These are phyloP conservation scores for Coniferiporia weirii DNA, from an alignment of 1,284 basidiomycete species.

Conservation along the genomic window DNA sequence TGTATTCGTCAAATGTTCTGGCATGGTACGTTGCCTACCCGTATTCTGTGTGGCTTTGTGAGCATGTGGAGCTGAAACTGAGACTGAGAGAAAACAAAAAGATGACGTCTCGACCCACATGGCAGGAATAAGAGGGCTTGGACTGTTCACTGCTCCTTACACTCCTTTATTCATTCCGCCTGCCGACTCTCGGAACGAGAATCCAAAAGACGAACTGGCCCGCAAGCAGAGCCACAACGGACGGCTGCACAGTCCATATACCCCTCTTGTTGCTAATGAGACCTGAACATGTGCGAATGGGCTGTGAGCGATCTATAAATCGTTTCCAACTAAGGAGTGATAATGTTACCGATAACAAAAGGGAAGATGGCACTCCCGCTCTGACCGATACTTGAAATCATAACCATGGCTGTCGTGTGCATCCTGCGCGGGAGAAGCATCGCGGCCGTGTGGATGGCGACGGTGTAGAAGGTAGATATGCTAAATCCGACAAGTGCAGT, in stretches of 20 bases:
- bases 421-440: slow-evolving; percentile 29
- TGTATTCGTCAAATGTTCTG: too few relatives aligned
- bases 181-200: not conserved
- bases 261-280: slow-evolving; percentile 31
- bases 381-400: slow-evolving; percentile 31
- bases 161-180: slow-evolving; percentile 10
- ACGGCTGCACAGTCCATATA: slow-evolving; percentile 28
- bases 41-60: too few relatives aligned
- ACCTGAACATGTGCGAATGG: not conserved
- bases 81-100: too few relatives aligned
- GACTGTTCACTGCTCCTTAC: not conserved
- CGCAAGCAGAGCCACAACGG: slow-evolving; percentile 14
- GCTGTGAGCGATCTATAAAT: not conserved
- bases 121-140: not conserved
- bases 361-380: slow-evolving; percentile 32
- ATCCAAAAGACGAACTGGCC: slow-evolving; percentile 7
- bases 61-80: too few relatives aligned
- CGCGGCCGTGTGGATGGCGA: slow-evolving; percentile 29
- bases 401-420: slow-evolving; percentile 31
- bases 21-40: too few relatives aligned
- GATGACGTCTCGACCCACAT: too few relatives aligned
- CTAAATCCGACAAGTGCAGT: slow-evolving; percentile 31
- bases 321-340: not conserved
- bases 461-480: slow-evolving; percentile 32
- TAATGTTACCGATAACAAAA: slow-evolving; percentile 26